phyloP scores from a whole-genome alignment of 805 yeast species.

The Candida coquimbonensis region DNA sequence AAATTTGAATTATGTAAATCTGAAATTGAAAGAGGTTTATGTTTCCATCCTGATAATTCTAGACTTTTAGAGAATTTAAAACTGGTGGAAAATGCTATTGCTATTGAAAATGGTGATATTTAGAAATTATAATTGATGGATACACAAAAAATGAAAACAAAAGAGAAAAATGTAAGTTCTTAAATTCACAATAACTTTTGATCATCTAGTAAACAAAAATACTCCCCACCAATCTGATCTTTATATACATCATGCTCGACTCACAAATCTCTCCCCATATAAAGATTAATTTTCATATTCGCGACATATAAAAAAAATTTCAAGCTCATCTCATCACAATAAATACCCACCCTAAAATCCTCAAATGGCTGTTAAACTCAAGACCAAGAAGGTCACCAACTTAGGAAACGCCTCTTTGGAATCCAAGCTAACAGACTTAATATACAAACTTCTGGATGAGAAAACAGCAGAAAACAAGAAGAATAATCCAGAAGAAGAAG shows the following conservation, averaged over 20 bases:
- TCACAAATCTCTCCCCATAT: too few species aligned
- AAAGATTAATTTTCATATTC: not conserved
- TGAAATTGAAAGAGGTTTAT: conserved; percentile 66
- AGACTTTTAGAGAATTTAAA: conserved; percentile 43
- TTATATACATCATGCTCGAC: too few species aligned
- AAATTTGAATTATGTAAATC: conserved; percentile 55
- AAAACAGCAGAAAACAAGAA: conserved; percentile 38
- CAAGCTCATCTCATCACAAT: conserved; percentile 1
- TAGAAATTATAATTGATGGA: not conserved
- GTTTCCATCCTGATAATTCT: conserved; percentile 49
- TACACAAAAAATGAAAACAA: too few species aligned
- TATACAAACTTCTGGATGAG: conserved; percentile 53
- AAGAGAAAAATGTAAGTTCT: not conserved
- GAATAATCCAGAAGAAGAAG: conserved; percentile 26
- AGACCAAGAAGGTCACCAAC: conserved; percentile 17
- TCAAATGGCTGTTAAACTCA: conserved; percentile 27
- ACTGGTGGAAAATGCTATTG: conserved; percentile 39
- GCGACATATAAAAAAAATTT: not conserved
- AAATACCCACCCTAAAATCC: not conserved
- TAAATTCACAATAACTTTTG: too few species aligned
- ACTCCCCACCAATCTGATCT: too few species aligned
- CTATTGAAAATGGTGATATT: conserved; percentile 53
- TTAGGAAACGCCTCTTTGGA: conserved; percentile 36
- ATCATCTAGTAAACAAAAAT: too few species aligned
- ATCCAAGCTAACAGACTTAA: conserved; percentile 47